Evolutionary conservation across 352 stramenopile genomes (phyloP).

Genomic region (Globisporangium splendens): DNA sequence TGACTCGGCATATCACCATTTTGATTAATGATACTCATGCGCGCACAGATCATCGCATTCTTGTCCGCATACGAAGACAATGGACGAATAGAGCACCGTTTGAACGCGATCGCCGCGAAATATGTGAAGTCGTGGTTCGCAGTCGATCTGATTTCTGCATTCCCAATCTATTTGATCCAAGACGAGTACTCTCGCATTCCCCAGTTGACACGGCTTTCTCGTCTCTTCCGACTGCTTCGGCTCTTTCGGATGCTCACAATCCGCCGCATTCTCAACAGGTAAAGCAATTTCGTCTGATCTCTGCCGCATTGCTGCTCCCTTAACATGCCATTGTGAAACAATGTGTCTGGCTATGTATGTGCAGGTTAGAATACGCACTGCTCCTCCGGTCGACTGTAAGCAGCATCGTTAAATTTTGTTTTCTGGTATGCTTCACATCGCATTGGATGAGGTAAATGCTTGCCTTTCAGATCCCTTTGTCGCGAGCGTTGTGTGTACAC

Average conservation of each 20-base stretch:
- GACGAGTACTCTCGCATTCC: conserved; percentile 56
- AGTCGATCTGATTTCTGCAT: conserved; percentile 70
- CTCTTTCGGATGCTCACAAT: conserved; percentile 73
- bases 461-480: background rate
- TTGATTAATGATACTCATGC: background rate
- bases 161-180: conserved; percentile 69
- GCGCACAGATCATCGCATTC: conserved; percentile 58
- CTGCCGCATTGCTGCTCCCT: too few species aligned
- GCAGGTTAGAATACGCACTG: conserved; percentile 35
- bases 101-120: conserved; percentile 37
- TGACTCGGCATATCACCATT: background rate
- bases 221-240: conserved; percentile 53
- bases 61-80: conserved; percentile 62
- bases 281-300: background rate
- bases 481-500: background rate
- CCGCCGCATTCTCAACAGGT: conserved; percentile 52
- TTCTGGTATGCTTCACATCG: conserved; percentile 65
- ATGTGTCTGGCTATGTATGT: background rate
- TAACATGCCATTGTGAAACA: too few species aligned
- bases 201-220: conserved; percentile 57
- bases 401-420: conserved; percentile 59
- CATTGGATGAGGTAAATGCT: conserved; percentile 48
- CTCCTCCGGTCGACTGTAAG: conserved; percentile 73
- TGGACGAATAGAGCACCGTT: conserved; percentile 49
- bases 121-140: conserved; percentile 76